Base-by-base conservation (phyloP, 352 stramenopile genomes). In the Sclerospora graminicola region DNA sequence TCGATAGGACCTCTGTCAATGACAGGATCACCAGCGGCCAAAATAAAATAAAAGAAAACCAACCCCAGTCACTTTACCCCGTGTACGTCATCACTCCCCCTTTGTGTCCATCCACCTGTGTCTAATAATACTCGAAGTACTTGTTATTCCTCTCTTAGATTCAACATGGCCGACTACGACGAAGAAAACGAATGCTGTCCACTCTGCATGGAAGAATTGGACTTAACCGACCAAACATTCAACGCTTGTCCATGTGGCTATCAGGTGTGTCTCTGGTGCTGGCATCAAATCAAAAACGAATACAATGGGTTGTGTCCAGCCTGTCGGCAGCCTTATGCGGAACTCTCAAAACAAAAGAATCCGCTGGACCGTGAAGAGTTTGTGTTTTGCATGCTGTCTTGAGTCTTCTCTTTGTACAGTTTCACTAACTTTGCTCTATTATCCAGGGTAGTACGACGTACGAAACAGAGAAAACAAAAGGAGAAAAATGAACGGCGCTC, bases 211-310 rank as follows among this genome's bases (percentile, higher is more conserved):
- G 95, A 98, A 72, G 91, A 98, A 48, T 80, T 99, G 48, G 95
- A 99, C 70, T 73, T 98, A 16, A 97, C 94, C 41, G 96, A 99
- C 82, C 87, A 96, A 65, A 96, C 96, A 56, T 98, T 99, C 63
- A 95, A 98, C 66, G 95, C 96, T 4, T 99, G 96, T 78, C 96
- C 96, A 60, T 99, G 96, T 62, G 95, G 95, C 31, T 99, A 99
- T 66, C 91, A 98, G 81, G 90, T 98, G 9, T 99, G 96, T 82
- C 96, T 99, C 60, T 99, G 96, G 95, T 99, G 96, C 72, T 99
- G 96, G 95, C 93, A 99, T 48, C 89, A 97, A 50, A 98, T 99
- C 62, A 97, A 97, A 71, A 97, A 98, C 63, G 95, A 97, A 51
- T 95, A 98, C 78, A 98, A 97, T 33, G 90, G 82, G 5, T 72